A percentile compares a stretch with the other conserved stretches of the same genome.
Conservation (phyloP, 2,329 filamentous ascomycete genomes). For the Rutstroemia sp. region DNA sequence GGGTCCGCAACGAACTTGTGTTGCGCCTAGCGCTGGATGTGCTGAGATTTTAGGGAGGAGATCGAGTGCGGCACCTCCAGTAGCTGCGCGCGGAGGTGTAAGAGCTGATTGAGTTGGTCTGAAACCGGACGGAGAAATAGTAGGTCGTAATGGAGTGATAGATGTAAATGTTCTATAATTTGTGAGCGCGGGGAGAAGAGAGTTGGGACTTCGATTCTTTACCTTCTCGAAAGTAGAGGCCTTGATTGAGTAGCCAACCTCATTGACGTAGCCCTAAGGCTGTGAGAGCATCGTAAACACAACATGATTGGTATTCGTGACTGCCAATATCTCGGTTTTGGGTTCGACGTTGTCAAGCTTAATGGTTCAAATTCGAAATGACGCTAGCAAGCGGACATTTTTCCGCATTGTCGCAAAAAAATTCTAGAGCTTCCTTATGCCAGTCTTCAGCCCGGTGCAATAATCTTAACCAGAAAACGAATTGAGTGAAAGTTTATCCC, state of each 20-base stretch:
- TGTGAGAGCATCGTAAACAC: slow-evolving; percentile 24
- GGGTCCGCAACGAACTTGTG: slow-evolving; percentile 28
- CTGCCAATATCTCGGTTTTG: background rate
- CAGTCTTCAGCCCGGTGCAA: background rate
- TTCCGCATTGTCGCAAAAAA: slow-evolving; percentile 8
- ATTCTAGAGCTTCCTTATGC: background rate
- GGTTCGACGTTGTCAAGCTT: slow-evolving; percentile 7
- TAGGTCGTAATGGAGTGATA: slow-evolving; percentile 24
- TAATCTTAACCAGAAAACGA: background rate
- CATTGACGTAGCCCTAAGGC: slow-evolving; percentile 16
- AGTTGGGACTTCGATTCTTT: background rate
- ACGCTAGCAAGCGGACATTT: slow-evolving; percentile 21
- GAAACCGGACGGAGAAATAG: slow-evolving; percentile 17
- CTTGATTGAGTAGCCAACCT: slow-evolving; percentile 5
- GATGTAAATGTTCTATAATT: slow-evolving; percentile 26
- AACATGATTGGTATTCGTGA: slow-evolving; percentile 20
- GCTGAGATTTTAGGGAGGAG: slow-evolving; percentile 27
- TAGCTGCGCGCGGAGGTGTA: background rate
- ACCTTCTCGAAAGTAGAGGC: slow-evolving; percentile 18
- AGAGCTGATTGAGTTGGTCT: slow-evolving; percentile 5
- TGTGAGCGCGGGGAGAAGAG: background rate
- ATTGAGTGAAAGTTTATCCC: too few species aligned
- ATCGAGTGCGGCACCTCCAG: slow-evolving; percentile 16
- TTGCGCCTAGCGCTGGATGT: slow-evolving; percentile 25
- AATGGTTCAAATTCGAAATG: slow-evolving; percentile 4